These are phyloP conservation scores for Neoboletus brunneissimus DNA, from an alignment of 768 basidiomycete genomes.

Conservation along the genomic window DNA sequence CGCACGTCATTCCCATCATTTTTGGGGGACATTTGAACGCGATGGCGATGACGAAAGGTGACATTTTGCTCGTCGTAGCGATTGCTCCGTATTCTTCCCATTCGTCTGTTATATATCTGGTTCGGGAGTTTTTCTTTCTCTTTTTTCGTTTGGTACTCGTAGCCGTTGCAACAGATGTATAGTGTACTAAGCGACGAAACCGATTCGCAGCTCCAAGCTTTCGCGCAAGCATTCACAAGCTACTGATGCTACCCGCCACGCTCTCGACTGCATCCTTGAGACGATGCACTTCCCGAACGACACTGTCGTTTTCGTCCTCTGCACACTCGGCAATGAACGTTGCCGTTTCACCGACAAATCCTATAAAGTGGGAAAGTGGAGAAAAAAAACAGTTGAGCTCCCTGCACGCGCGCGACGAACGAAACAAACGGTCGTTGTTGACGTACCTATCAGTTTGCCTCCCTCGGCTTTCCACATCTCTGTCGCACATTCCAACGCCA, in stretches of 20 bases:
- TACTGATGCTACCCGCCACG: slow-evolving; percentile 58
- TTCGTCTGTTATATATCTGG: too few relatives aligned
- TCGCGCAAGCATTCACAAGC: slow-evolving; percentile 11
- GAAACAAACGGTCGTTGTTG: not conserved
- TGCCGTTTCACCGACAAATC: slow-evolving; percentile 75
- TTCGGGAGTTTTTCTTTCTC: too few relatives aligned
- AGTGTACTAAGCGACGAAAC: too few relatives aligned
- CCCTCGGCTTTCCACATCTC: slow-evolving; percentile 78
- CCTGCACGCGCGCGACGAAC: not conserved
- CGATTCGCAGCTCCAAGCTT: too few relatives aligned
- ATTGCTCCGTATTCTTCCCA: too few relatives aligned
- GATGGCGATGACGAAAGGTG: too few relatives aligned
- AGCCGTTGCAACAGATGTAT: too few relatives aligned
- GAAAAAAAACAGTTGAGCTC: not conserved
- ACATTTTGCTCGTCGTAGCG: too few relatives aligned
- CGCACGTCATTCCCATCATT: too few relatives aligned
- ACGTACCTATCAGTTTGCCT: slow-evolving; percentile 67
- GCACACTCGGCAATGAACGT: slow-evolving; percentile 85
- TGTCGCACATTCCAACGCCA: slow-evolving; percentile 65
- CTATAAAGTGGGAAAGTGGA: slow-evolving; percentile 34
- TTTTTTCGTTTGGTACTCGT: too few relatives aligned
- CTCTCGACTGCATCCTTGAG: slow-evolving; percentile 72
- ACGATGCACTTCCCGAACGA: slow-evolving; percentile 65
- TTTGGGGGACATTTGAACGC: too few relatives aligned
- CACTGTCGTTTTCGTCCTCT: slow-evolving; percentile 85